A percentile compares a stretch with the other conserved stretches of the same genome.
These are phyloP conservation scores for Dichotomopilus funicola DNA, from an alignment of 2,329 filamentous ascomycete species.

Conservation along the genomic window DNA sequence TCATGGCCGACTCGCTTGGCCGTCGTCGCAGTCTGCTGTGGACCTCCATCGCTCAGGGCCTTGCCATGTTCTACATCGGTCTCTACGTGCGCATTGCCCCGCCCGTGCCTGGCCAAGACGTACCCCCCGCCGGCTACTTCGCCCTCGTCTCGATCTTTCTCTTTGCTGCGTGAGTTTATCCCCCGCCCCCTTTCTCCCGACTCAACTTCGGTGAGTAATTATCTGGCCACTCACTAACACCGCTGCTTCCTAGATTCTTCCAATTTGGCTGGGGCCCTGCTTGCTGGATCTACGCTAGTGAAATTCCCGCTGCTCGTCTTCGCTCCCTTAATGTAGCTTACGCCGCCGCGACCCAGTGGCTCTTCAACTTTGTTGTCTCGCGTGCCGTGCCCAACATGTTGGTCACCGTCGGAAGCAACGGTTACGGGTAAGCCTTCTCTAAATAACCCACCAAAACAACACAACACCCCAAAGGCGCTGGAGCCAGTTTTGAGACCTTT, in stretches of 20 bases:
- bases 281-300: conserved; percentile 49
- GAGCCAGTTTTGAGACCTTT: too few relatives aligned
- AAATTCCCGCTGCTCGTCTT: conserved; percentile 59
- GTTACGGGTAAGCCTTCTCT: conserved; percentile 28
- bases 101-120: conserved; percentile 40
- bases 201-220: too few relatives aligned
- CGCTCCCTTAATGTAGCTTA: conserved; percentile 58
- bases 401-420: conserved; percentile 34
- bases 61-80: conserved; percentile 60
- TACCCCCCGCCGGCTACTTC: conserved; percentile 56
- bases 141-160: conserved; percentile 61
- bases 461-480: too few relatives aligned
- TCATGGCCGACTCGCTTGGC: conserved; percentile 55
- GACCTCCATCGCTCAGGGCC: conserved; percentile 54
- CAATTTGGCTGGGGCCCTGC: conserved; percentile 59
- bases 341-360: conserved; percentile 60
- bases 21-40: conserved; percentile 50
- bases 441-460: too few relatives aligned
- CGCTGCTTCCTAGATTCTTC: conserved; percentile 32
- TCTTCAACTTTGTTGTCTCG: conserved; percentile 65
- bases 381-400: conserved; percentile 59
- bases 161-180: conserved; percentile 38
- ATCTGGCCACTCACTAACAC: not conserved
- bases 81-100: conserved; percentile 55
- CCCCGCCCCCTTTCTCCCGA: not conserved